Conservation (phyloP, 2,329 filamentous ascomycete species). For the Phyllosticta citrichinensis region DNA sequence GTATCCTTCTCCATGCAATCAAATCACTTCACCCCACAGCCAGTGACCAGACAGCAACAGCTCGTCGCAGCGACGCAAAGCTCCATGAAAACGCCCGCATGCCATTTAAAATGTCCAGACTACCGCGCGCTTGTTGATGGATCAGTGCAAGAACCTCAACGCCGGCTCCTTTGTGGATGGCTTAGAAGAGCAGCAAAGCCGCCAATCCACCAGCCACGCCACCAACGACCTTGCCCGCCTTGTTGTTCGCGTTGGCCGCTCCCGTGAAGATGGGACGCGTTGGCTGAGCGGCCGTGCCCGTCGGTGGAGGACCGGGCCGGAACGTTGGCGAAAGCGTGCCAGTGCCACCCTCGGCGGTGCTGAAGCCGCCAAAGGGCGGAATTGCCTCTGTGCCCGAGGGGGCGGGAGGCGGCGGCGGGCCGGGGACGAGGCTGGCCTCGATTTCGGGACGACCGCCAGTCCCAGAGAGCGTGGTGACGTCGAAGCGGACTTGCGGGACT, state of each 20-base stretch:
- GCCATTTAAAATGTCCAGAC: not conserved
- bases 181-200: conserved; percentile 8
- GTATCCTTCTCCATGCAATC: not conserved
- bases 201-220: conserved; percentile 3
- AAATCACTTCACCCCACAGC: not conserved
- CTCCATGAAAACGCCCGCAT: not conserved
- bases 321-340: conserved; percentile 18
- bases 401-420: conserved; percentile 23
- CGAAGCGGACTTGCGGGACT: conserved; percentile 37
- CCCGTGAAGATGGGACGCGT: conserved; percentile 24
- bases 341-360: not conserved
- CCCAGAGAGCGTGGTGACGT: conserved; percentile 24
- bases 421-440: conserved; percentile 27
- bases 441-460: conserved; percentile 20
- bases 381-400: conserved; percentile 18
- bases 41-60: not conserved
- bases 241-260: conserved; percentile 17
- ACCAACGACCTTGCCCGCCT: conserved; percentile 7
- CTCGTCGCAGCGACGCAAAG: not conserved
- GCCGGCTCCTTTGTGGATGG: not conserved
- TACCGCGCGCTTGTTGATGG: not conserved
- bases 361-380: not conserved
- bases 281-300: conserved; percentile 18
- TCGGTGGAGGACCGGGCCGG: conserved; percentile 15
- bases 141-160: not conserved